Base-by-base conservation (phyloP, 495 filamentous ascomycete species). In the Aspergillus nanangensis region DNA sequence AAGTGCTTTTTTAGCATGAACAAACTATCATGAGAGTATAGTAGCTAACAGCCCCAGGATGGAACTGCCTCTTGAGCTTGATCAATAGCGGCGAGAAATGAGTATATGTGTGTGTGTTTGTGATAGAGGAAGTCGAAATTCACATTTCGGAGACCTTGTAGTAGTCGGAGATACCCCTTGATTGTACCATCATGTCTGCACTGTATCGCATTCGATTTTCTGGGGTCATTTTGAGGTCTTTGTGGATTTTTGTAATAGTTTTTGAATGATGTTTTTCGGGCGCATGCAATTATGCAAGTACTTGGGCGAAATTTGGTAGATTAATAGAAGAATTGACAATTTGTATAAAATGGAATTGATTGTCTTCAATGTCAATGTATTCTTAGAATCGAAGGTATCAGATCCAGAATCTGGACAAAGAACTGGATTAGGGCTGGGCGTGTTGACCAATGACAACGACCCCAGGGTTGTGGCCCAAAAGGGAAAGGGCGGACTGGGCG, bases 1-100 rank as follows among this genome's bases (percentile, higher is more conserved):
- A 62, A 63, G 81, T 76, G 7, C 14, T 18, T 9, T 35, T 23
- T 8, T n/a, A n/a, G n/a, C n/a, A n/a, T n/a, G n/a, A n/a, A n/a
- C n/a, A n/a, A n/a, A n/a, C n/a, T n/a, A n/a, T n/a, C n/a, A n/a
- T n/a, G n/a, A n/a, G n/a, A n/a, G n/a, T n/a, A n/a, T n/a, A n/a
- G n/a, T n/a, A n/a, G n/a, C n/a, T n/a, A n/a, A n/a, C n/a, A 24
- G 13, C n/a, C 4, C 2, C 75, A 80, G 92, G 90, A 49, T 98
- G 93, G 93, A 98, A 98, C 61, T 96, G 89, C 63, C 93, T 96
- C 63, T 66, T 98, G 40, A 96, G 90, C 67, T 83, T 77, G 60
- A 69, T 94, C 49, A 95, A 91, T 67, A 91, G 74, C 46, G 67
- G 70, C 21, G 68, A 65, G 34, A 55, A 61, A 48, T 63, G 41